Conservation (phyloP, 305 asterid genomes). For the Lippia alba region DNA sequence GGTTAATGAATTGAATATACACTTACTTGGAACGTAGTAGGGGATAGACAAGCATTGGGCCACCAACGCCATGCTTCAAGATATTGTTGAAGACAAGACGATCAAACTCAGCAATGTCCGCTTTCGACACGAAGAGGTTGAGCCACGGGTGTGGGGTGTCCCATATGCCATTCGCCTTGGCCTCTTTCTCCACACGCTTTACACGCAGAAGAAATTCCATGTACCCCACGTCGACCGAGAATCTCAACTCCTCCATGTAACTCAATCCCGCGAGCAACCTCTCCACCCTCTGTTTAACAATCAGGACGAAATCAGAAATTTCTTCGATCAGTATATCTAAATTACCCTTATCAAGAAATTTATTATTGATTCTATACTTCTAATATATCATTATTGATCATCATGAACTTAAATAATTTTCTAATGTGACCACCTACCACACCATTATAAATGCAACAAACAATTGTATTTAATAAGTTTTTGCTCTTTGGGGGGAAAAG, state of each 20-base stretch:
- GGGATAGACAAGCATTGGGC: constrained; percentile 88
- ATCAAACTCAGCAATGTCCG: constrained; percentile 66
- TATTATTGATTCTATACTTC: no score
- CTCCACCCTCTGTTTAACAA: constrained; percentile 51
- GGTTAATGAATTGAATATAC: no score
- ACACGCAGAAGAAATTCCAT: constrained; percentile 73
- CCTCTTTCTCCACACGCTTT: constrained; percentile 68
- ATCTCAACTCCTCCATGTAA: constrained; percentile 45
- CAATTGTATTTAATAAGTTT: background rate
- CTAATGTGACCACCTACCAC: no score
- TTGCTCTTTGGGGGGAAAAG: background rate
- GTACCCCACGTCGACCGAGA: constrained; percentile 57
- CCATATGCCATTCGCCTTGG: constrained; percentile 81
- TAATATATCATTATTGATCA: no score
- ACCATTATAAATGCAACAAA: background rate
- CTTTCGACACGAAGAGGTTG: constrained; percentile 75
- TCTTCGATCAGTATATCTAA: no score
- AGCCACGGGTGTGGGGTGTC: constrained; percentile 98
- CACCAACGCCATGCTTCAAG: constrained; percentile 83
- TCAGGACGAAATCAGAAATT: no score
- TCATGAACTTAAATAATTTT: no score
- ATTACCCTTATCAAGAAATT: no score
- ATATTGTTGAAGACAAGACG: constrained; percentile 71
- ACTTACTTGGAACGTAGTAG: constrained; percentile 83
- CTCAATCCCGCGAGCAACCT: constrained; percentile 50